Evolutionary conservation across 2,329 filamentous ascomycete species (phyloP), one percentile per base, ranked within the genome.

Genomic region (Emmonsiellopsis sp.): DNA sequence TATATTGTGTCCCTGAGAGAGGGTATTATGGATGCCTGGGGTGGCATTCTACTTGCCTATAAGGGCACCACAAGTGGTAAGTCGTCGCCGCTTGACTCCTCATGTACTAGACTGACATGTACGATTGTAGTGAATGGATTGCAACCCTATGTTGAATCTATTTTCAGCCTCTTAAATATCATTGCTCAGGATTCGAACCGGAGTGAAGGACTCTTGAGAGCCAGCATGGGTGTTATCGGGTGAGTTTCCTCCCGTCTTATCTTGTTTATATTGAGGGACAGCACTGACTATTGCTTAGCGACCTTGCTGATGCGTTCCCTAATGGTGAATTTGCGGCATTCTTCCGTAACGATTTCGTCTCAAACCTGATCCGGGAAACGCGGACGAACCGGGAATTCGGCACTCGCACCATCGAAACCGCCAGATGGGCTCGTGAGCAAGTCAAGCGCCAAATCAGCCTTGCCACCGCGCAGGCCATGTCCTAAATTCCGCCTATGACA

Each of bases 11-110:
- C 91, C 16, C 80, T 98, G 48, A 86, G 93, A 52, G 94, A 98
- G 69, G 93, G 92, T 62, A 97, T 98, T 61, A 95, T 97, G 86
- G 93, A 98, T 78, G 93, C 93, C 35, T 98, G 94, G 91, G 90
- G 91, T 64, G 93, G 93, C 61, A 93, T 95, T 61, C 90, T 98
- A 67, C 84, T 92, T 69, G 90, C 93, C 51, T 90, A 97, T 86
- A 95, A 93, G 77, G 74, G 79, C 50, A 88, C 65, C 34, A 63
- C 69, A 51, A 67, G 73, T 55, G 67, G 70, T 73, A 64, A 54
- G 68, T 59, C 31, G 30, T 52, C 9, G 30, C 15, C 7, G 47
- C 26, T 43, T 26, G 6, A 20, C 40, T 38, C 20, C 16, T 40
- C 20, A 10, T 13, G 11, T 26, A 9, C n/a, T 32, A 37, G 0